Evolutionary conservation across 116 monocot genomes (phyloP).

Genomic region (Dioscorea cayenensis): DNA sequence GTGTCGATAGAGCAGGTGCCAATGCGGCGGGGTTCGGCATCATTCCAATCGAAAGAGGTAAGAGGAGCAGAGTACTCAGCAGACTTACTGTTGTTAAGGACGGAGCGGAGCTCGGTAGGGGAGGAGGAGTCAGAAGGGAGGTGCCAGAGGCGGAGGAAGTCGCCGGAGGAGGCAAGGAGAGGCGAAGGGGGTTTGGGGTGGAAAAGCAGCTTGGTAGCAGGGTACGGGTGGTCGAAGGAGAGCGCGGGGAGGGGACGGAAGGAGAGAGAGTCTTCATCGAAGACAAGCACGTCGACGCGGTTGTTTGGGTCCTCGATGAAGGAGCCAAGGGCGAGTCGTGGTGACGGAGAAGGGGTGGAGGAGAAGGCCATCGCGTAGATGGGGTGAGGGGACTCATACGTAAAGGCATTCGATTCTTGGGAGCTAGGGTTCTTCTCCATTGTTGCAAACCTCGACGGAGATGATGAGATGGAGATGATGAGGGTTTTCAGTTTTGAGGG

Average conservation of each 20-base stretch:
- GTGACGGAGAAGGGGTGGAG: conserved; percentile 16
- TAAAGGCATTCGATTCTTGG: conserved; percentile 24
- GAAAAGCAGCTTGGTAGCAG: conserved; percentile 88
- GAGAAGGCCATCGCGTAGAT: conserved; percentile 68
- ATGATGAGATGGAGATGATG: too few relatives aligned
- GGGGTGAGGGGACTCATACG: conserved; percentile 56
- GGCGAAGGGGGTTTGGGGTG: conserved; percentile 31
- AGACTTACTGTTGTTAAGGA: conserved; percentile 50
- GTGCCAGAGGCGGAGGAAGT: conserved; percentile 72
- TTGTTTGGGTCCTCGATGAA: conserved; percentile 69
- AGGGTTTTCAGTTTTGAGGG: too few relatives aligned
- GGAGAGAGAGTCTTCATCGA: conserved; percentile 43
- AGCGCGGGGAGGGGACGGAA: conserved; percentile 44
- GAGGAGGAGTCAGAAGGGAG: conserved; percentile 10
- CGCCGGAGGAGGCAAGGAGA: conserved; percentile 79
- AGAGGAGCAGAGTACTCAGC: conserved; percentile 76
- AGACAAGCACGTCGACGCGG: conserved; percentile 55
- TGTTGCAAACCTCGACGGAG: neutral
- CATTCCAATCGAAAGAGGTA: conserved; percentile 92
- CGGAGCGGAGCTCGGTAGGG: conserved; percentile 27
- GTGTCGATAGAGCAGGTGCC: conserved; percentile 74
- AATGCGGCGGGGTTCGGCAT: conserved; percentile 48
- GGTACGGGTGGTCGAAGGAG: conserved; percentile 83
- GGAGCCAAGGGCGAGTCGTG: conserved; percentile 77
- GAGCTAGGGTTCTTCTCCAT: conserved; percentile 1